Conservation (phyloP, 257 asterid species). For the Solanum acaule region DNA sequence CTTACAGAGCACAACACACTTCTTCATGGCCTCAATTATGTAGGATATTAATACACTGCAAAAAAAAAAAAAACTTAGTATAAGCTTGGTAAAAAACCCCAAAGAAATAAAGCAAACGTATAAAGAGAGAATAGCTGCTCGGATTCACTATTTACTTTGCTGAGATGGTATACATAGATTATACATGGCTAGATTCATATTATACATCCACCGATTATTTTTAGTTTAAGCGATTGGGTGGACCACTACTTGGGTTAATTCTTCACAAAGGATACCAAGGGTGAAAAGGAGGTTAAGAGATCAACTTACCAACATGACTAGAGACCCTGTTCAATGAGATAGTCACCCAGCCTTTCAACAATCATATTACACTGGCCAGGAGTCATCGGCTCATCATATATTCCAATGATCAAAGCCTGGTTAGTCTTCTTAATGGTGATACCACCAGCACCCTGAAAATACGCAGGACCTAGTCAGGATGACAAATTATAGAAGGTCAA, state of each 20-base stretch:
- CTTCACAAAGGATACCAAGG: background rate
- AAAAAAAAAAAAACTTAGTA: background rate
- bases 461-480: background rate
- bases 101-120: background rate
- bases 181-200: background rate
- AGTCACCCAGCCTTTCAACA: conserved; percentile 50
- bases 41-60: background rate
- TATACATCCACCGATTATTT: background rate
- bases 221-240: background rate
- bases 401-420: conserved; percentile 36
- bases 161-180: background rate
- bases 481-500: background rate
- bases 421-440: conserved; percentile 37
- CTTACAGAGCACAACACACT: background rate
- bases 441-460: conserved; percentile 32
- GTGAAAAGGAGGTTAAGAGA: background rate
- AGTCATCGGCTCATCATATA: conserved; percentile 43
- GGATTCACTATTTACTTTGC: background rate
- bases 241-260: background rate
- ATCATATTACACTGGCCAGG: conserved; percentile 44
- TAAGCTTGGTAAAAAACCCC: background rate
- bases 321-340: conserved; percentile 34
- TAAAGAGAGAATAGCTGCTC: background rate
- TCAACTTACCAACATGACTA: background rate
- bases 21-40: background rate